Base-by-base conservation (phyloP, 495 filamentous ascomycete genomes). In the Daldinia vernicosa region DNA sequence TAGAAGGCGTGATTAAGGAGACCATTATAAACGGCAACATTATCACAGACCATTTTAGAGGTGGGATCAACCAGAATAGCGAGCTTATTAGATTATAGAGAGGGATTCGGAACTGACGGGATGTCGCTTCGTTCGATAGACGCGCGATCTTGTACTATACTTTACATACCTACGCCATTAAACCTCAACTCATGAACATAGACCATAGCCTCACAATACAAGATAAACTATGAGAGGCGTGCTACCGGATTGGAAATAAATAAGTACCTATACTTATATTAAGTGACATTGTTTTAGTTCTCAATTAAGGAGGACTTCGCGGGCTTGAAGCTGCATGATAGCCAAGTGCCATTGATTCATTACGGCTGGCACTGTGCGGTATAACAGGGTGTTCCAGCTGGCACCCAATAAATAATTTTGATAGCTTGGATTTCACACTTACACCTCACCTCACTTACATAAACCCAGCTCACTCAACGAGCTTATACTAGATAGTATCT, bases 1-100 rank as follows among this genome's bases (percentile, higher is more conserved):
- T 97, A 1, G 90, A 95, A 74, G 93, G 94, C 0, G 88, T 98
- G 52, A 86, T 98, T 11, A 78, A 88, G 17, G 92, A 95, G 83
- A 98, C 94, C 1, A 83, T 98, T 2, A 39, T 89, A 32, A 82
- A 86, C 8, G 93, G 94, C 4, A 89, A 80, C 50, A 86, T 98
- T 8, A 86, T 98, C 30, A 80, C 81, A 8, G 92, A 97, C 72
- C 81, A 94, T 72, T 95, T 95, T 64, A 76, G 90, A 62, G 90
- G 90, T 4, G 89, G 86, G 0, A 86, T 91, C 33, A 80, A 73
- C 45, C 75, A 73, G 55, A 70, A 81, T n/a, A 76, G 82, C 7
- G 71, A 81, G 59, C 81, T 83, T 30, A 27, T 84, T 61, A 79
- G 80, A 61, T 61, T 84, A 63, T 82, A 77, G 63, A 66, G 11